A percentile compares a stretch with the other conserved stretches of the same genome.
Conservation (phyloP, 352 stramenopile species). For the Phytophthora sp. region DNA sequence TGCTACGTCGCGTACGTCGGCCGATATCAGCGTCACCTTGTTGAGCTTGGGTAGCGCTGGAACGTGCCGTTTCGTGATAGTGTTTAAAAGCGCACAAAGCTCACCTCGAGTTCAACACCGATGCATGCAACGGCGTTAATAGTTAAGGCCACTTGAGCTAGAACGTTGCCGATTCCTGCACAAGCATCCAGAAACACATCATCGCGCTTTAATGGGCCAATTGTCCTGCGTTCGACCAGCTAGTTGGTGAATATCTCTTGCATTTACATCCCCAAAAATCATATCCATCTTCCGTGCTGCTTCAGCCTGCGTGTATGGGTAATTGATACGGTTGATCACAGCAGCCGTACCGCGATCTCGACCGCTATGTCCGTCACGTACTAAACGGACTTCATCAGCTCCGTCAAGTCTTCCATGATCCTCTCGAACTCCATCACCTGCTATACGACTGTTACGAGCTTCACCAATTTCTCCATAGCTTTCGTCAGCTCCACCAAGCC, state of each 20-base stretch:
- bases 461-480: too few relatives aligned
- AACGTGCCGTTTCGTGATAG: neutral
- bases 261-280: neutral
- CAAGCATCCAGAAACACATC: slow-evolving; percentile 13
- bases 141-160: neutral
- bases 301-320: neutral
- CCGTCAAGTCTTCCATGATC: too few relatives aligned
- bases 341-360: too few relatives aligned
- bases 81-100: neutral
- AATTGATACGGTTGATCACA: too few relatives aligned
- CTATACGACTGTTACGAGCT: too few relatives aligned
- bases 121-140: neutral
- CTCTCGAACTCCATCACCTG: too few relatives aligned
- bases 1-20: neutral
- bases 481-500: too few relatives aligned
- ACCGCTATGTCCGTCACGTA: too few relatives aligned
- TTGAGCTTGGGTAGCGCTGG: neutral
- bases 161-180: slow-evolving; percentile 3
- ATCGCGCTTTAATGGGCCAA: neutral
- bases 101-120: neutral
- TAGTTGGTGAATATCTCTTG: neutral
- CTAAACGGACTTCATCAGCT: too few relatives aligned
- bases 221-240: slow-evolving; percentile 14
- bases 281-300: neutral
- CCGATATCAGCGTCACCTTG: neutral